Base-by-base conservation (phyloP, 768 basidiomycete species). In the Mycena venus region DNA sequence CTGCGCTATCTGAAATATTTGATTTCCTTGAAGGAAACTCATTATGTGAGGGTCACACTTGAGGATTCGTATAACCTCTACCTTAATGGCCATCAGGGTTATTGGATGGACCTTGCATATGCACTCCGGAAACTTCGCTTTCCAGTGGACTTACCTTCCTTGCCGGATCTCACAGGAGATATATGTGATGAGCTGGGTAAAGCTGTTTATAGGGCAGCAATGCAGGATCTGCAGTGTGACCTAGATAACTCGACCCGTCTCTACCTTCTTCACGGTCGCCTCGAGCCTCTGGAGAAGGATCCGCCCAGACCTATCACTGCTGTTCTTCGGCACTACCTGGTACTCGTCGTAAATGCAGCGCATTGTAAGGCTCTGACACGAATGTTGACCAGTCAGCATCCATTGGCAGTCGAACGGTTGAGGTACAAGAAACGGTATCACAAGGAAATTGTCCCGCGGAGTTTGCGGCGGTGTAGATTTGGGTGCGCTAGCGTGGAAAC, bases 321-420 rank as follows among this genome's bases (percentile, higher is more conserved):
- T n/a, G n/a, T n/a, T n/a, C n/a, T n/a, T n/a, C n/a, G n/a, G n/a
- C n/a, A n/a, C n/a, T n/a, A n/a, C n/a, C n/a, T n/a, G n/a, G n/a
- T n/a, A n/a, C n/a, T n/a, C n/a, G n/a, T n/a, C n/a, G n/a, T n/a
- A n/a, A n/a, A n/a, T n/a, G n/a, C n/a, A n/a, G n/a, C n/a, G n/a
- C n/a, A n/a, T n/a, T n/a, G n/a, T n/a, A n/a, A n/a, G n/a, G n/a
- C n/a, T n/a, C n/a, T n/a, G n/a, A n/a, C n/a, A n/a, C n/a, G n/a
- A n/a, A n/a, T n/a, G n/a, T n/a, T n/a, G n/a, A n/a, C n/a, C n/a
- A 15, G 56, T 40, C 66, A 68, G 8, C 55, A 68, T 55, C 66
- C 56, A 9, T 25, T 68, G 5, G 66, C 66, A 6, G 27, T 59
- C 17, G 66, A 68, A 12, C 38, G 38, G 0, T 29, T 68, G 53